Evolutionary conservation across 108 stramenopile genomes (phyloP).

Genomic region (Chaetoceros tenuissimus): DNA sequence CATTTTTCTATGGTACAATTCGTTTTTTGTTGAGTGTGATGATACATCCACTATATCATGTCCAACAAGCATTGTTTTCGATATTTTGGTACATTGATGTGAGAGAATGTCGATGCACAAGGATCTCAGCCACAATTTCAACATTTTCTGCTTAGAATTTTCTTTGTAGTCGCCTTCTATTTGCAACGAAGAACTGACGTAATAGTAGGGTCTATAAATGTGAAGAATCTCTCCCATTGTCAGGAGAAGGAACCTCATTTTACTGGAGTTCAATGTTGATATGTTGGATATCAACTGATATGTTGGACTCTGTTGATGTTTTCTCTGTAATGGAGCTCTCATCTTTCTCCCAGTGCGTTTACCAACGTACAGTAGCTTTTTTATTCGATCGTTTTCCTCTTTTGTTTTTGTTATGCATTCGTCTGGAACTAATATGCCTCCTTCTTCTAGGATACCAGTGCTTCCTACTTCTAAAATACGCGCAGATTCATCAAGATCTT

Average conservation of each 20-base stretch:
- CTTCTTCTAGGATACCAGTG: background rate
- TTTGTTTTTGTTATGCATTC: constrained; percentile 6
- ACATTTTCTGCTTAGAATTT: background rate
- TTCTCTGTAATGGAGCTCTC: background rate
- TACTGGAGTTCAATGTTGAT: background rate
- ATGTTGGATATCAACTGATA: background rate
- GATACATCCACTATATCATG: background rate
- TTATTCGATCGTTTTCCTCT: constrained; percentile 5
- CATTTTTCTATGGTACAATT: constrained; percentile 23
- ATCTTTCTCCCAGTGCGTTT: constrained; percentile 21
- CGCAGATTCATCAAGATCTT: background rate
- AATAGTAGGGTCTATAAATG: constrained; percentile 26
- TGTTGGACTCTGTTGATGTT: background rate
- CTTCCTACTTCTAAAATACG: background rate
- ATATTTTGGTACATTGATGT: background rate
- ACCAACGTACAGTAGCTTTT: constrained; percentile 24
- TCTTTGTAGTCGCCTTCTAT: constrained; percentile 5
- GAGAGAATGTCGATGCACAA: constrained; percentile 29
- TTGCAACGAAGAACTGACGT: constrained; percentile 7
- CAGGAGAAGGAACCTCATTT: background rate
- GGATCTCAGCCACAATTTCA: constrained; percentile 15
- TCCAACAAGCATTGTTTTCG: background rate
- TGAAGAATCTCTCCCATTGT: constrained; percentile 29
- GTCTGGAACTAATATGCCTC: background rate
- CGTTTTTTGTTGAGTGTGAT: constrained; percentile 3